These are phyloP conservation scores for Coccomyxa sp. DNA, from an alignment of 139 green algal species.

Conservation along the genomic window DNA sequence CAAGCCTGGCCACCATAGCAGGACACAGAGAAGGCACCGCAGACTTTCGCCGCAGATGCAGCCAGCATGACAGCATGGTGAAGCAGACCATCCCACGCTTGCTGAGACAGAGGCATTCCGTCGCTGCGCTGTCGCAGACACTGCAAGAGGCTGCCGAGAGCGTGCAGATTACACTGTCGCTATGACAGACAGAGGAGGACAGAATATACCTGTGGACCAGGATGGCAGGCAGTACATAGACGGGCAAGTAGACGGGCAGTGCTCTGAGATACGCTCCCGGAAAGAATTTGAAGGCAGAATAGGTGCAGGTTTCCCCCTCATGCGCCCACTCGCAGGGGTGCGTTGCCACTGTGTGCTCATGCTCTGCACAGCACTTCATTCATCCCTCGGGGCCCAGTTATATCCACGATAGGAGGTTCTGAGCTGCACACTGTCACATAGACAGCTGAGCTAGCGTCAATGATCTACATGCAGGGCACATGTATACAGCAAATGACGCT, in stretches of 20 bases:
- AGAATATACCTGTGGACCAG: conserved; percentile 67
- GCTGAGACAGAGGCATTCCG: no score
- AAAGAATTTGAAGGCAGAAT: conserved; percentile 48
- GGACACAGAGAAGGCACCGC: no score
- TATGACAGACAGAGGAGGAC: background rate
- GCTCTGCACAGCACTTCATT: background rate
- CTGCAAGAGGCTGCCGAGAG: background rate
- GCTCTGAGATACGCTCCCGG: conserved; percentile 58
- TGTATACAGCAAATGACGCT: no score
- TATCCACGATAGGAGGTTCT: no score
- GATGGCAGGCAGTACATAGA: conserved; percentile 70
- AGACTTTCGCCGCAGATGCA: no score
- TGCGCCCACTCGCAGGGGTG: conserved; percentile 60
- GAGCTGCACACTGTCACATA: no score
- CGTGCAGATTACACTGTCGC: background rate
- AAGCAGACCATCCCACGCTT: no score
- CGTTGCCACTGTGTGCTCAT: background rate
- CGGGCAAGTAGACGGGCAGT: conserved; percentile 67
- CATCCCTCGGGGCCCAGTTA: background rate
- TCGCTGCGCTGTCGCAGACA: background rate
- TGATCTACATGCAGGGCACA: no score
- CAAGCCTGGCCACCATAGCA: no score
- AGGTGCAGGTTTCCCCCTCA: conserved; percentile 53
- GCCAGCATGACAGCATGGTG: background rate
- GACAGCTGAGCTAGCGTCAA: no score